Evolutionary conservation across 2,329 filamentous ascomycete genomes (phyloP).

Genomic region (Trichoderma pleuroti): DNA sequence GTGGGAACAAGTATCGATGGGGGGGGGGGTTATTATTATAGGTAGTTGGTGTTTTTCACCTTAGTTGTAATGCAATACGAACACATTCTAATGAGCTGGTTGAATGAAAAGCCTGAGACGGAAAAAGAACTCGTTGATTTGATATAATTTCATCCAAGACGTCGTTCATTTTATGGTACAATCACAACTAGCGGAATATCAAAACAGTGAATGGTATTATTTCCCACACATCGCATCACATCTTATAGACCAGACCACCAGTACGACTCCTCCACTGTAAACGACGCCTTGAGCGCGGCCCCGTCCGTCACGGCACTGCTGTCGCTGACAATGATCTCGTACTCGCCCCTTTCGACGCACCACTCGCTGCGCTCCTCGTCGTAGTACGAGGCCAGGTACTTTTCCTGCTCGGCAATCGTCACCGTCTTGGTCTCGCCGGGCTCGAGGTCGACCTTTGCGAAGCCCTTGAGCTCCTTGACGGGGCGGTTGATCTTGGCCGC

Average conservation of each 20-base stretch:
- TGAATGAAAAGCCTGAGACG: neutral
- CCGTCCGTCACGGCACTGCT: slow-evolving; percentile 50
- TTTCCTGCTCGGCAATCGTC: slow-evolving; percentile 55
- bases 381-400: slow-evolving; percentile 67
- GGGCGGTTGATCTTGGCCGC: slow-evolving; percentile 53
- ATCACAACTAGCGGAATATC: neutral
- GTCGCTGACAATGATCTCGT: slow-evolving; percentile 58
- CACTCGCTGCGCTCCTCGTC: slow-evolving; percentile 65
- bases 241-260: slow-evolving; percentile 51
- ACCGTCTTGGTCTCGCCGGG: slow-evolving; percentile 57
- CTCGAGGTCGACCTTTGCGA: slow-evolving; percentile 59
- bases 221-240: neutral
- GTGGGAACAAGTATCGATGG: neutral
- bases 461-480: slow-evolving; percentile 62
- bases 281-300: slow-evolving; percentile 48
- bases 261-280: slow-evolving; percentile 57
- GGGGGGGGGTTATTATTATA: neutral
- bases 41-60: neutral
- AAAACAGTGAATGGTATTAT: neutral
- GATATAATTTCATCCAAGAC: neutral
- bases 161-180: neutral
- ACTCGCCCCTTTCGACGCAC: slow-evolving; percentile 63
- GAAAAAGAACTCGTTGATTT: neutral
- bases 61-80: neutral
- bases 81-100: neutral